Base-by-base conservation (phyloP, 2,329 filamentous ascomycete species). In the Alternaria sp. region DNA sequence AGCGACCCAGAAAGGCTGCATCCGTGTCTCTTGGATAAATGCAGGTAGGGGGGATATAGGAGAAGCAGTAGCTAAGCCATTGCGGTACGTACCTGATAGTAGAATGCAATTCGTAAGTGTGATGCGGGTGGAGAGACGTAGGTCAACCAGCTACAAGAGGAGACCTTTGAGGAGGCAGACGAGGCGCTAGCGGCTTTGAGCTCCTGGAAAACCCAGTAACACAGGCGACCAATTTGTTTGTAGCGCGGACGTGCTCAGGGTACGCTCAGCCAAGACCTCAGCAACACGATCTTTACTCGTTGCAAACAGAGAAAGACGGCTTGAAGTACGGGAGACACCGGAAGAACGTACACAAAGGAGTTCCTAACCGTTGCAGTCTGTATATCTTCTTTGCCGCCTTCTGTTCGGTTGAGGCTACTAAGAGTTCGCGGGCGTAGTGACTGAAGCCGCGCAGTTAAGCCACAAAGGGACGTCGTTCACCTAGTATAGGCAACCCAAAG, bases 151-250 rank as follows among this genome's bases (percentile, higher is more conserved):
- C 6, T 34, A 11, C 16, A 41, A 39, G 51, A 46, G 52, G 26
- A 43, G n/a, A 14, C n/a, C 20, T 30, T 43, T 42, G 41, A 20
- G 43, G 41, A 61, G 34, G 42, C 28, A 36, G 48, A 49, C n/a
- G 36, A 51, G 48, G 36, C 53, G 43, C 43, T 60, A 62, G 43
- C 48, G 60, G 43, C 42, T 30, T 47, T 39, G 41, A 34, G 46
- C 53, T 63, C 26, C 34, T 3, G 22, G 2, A 12, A 22, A 62
- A 34, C 34, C 4, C 26, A 38, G 44, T 51, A 22, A 54, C 57
- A 36, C 28, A 47, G 39, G 39, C 49, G 36, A 47, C 20, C 14
- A 4, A 49, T 43, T 48, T n/a, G 39, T 32, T 38, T 24, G n/a
- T 22, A 28, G 30, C 18, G n/a, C 1, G 46, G 42, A 57, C 30